phyloP scores from a whole-genome alignment of 2,329 filamentous ascomycete species.

The Tolypocladium cylindrosporum region DNA sequence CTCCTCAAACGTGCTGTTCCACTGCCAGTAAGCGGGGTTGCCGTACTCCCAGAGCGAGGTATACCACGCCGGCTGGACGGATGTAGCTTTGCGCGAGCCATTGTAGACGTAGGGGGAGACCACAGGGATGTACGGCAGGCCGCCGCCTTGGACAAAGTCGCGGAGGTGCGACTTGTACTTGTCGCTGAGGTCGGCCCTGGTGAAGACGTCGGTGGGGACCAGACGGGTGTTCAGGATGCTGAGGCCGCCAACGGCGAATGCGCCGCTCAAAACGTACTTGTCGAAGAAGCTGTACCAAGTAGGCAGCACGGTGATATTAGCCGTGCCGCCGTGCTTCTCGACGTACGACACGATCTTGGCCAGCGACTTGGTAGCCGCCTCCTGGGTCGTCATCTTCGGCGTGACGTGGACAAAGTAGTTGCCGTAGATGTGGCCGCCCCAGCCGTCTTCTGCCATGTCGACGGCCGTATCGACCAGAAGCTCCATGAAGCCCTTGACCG shows the following conservation, averaged over 20 bases:
- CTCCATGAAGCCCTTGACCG: conserved; percentile 3
- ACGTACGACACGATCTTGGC: background rate
- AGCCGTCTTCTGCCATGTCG: conserved; percentile 7
- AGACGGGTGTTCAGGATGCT: conserved; percentile 7
- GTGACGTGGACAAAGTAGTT: conserved; percentile 6
- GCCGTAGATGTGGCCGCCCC: conserved; percentile 10
- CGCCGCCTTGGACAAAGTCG: conserved; percentile 3
- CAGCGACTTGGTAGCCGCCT: conserved; percentile 1
- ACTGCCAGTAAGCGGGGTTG: conserved; percentile 2
- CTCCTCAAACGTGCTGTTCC: conserved; percentile 8
- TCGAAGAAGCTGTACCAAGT: conserved; percentile 7
- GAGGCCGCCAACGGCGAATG: conserved; percentile 5
- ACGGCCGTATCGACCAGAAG: conserved; percentile 7
- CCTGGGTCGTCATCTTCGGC: conserved; percentile 1
- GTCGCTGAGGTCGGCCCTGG: background rate
- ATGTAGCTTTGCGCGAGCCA: conserved; percentile 1
- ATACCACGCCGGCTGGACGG: conserved; percentile 8
- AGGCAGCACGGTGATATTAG: conserved; percentile 1
- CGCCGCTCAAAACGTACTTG: conserved; percentile 4
- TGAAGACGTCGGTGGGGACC: conserved; percentile 3
- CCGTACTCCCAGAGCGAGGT: conserved; percentile 9
- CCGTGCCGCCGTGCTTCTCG: conserved; percentile 1
- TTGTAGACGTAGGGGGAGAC: conserved; percentile 3
- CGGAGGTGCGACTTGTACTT: conserved; percentile 4
- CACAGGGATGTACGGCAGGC: conserved; percentile 7